Evolutionary conservation across 1,284 basidiomycete genomes (phyloP), one percentile per base, ranked within the genome.

Genomic region (Apiotrichum mycotoxinovorans): DNA sequence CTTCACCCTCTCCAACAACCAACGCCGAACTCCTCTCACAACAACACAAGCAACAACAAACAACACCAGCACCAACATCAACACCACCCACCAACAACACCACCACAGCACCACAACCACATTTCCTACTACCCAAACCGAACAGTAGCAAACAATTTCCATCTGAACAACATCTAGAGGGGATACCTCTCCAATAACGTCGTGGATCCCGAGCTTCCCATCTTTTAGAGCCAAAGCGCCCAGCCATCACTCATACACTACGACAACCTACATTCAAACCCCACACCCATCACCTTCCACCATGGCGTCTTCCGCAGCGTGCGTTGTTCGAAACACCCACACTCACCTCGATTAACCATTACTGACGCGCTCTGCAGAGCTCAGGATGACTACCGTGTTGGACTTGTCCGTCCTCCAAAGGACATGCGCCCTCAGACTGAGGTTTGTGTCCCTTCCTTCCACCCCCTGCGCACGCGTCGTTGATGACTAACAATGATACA

Each of bases 351-450:
- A 42, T 33, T 35, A 22, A 12, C 20, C 44, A 41, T 4, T 15
- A 30, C 34, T 34, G 35, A 38, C 40, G 26, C 22, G 20, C 27
- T 35, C 20, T 18, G 12, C 57, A 67, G 60, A 47, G 35, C 50
- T 25, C 50, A 64, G 38, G 60, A 65, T 46, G 70, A 72, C 54
- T 72, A 66, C 54, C 68, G 73, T 52, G 63, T 64, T 18, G 75
- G 78, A 30, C 86, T 97, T 60, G 85, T 86, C 58, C 83, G 88
- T 56, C 93, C 92, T 74, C 85, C 86, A 80, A 94, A 91, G 84
- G 93, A 97, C 79, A 72, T 82, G 66, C 86, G 93, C 56, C 92
- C 92, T 18, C 91, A 95, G 76, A 97, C 93, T 27, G 91, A 93
- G 79, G 81, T 82, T 27, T 56, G 77, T 49, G 45, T 52, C 30